These are phyloP conservation scores for Tuctoria greenei DNA, from an alignment of 176 grass and related monocot genomes.

Conservation along the genomic window DNA sequence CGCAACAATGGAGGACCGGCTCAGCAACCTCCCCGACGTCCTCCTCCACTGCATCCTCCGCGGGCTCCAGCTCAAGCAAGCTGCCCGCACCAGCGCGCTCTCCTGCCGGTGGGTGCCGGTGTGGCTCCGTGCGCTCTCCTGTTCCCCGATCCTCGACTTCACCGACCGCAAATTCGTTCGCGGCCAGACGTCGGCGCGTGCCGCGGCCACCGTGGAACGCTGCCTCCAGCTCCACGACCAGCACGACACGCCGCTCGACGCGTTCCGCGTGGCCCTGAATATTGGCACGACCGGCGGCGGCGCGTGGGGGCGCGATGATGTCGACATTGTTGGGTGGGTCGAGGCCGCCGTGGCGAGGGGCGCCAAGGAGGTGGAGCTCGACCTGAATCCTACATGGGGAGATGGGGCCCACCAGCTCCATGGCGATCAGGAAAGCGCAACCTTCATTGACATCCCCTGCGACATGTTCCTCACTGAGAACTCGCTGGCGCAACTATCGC, in stretches of 20 bases:
- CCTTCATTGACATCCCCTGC: background rate
- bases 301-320: constrained; percentile 15
- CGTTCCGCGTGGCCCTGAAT: too few relatives aligned
- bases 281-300: background rate
- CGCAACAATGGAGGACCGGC: constrained; percentile 23
- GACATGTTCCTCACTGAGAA: constrained; percentile 23
- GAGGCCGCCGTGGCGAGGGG: constrained; percentile 34
- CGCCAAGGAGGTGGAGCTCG: constrained; percentile 48
- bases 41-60: constrained; percentile 55
- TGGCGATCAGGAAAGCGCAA: too few relatives aligned
- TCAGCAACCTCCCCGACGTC: constrained; percentile 56
- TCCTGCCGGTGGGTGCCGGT: constrained; percentile 33
- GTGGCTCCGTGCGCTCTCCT: constrained; percentile 30
- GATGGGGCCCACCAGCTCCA: background rate
- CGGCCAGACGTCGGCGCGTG: constrained; percentile 30
- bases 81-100: constrained; percentile 46
- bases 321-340: constrained; percentile 38
- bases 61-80: constrained; percentile 40
- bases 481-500: constrained; percentile 35
- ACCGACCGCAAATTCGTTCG: constrained; percentile 39
- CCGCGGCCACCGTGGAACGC: constrained; percentile 26
- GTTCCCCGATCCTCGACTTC: constrained; percentile 27
- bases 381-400: constrained; percentile 13
- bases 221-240: constrained; percentile 43
- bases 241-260: constrained; percentile 24